These are phyloP conservation scores for Termitomyces sp. DNA, from an alignment of 768 basidiomycete species.

Conservation along the genomic window DNA sequence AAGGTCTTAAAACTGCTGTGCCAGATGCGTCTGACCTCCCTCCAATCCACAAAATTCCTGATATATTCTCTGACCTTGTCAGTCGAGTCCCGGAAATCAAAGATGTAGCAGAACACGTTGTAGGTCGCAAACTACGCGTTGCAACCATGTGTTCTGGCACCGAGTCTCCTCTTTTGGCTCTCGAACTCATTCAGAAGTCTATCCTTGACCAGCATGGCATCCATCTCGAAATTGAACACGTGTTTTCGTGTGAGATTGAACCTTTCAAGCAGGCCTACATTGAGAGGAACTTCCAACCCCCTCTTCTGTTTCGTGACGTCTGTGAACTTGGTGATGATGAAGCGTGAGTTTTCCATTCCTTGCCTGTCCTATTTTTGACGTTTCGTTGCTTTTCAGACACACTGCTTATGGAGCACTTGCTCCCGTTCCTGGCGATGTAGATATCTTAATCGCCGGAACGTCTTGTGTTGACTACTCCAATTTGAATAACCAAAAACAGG, in stretches of 20 bases:
- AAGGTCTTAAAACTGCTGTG: slow-evolving; percentile 33
- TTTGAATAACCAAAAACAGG: slow-evolving; percentile 89
- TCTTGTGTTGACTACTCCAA: slow-evolving; percentile 98
- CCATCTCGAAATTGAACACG: slow-evolving; percentile 76
- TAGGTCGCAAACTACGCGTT: slow-evolving; percentile 82
- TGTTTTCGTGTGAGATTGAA: slow-evolving; percentile 96
- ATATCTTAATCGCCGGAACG: slow-evolving; percentile 88
- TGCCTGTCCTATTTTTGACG: slow-evolving; percentile 1
- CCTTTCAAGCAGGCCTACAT: slow-evolving; percentile 98
- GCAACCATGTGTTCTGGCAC: slow-evolving; percentile 99
- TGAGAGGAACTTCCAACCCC: slow-evolving; percentile 92
- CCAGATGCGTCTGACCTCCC: slow-evolving; percentile 66
- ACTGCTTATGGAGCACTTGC: slow-evolving; percentile 89
- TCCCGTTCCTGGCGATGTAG: slow-evolving; percentile 85
- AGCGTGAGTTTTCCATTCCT: slow-evolving; percentile 47
- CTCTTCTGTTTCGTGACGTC: slow-evolving; percentile 89
- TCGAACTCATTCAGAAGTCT: slow-evolving; percentile 77
- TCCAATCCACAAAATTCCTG: slow-evolving; percentile 65
- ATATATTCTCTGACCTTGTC: slow-evolving; percentile 76
- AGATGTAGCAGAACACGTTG: slow-evolving; percentile 57
- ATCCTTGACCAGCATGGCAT: slow-evolving; percentile 63
- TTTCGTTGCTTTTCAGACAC: slow-evolving; percentile 43
- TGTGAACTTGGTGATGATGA: slow-evolving; percentile 77
- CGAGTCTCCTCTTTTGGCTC: slow-evolving; percentile 88
- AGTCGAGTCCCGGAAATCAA: slow-evolving; percentile 60